Evolutionary conservation across 345 rosid species (phyloP).

Genomic region (Punica granatum): DNA sequence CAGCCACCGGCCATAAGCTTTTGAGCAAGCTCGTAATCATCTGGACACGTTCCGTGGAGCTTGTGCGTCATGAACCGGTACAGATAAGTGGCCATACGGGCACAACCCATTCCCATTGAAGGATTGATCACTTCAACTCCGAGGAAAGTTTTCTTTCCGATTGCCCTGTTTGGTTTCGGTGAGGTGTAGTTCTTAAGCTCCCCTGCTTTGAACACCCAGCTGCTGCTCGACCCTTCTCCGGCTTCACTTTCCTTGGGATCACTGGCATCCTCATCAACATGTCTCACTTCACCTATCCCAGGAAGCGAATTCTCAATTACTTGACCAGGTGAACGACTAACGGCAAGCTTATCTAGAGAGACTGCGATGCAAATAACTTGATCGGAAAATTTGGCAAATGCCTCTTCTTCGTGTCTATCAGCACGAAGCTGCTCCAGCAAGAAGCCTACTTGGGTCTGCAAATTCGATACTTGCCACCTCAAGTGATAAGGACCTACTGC

Average conservation of each 20-base stretch:
- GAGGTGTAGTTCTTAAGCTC: conserved; percentile 31
- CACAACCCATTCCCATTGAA: conserved; percentile 32
- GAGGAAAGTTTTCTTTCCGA: conserved; percentile 38
- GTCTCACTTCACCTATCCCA: conserved; percentile 16
- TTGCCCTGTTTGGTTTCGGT: conserved; percentile 29
- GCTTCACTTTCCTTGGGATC: conserved; percentile 27
- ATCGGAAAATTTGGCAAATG: conserved; percentile 26
- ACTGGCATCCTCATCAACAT: conserved; percentile 21
- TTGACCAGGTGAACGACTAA: conserved; percentile 11
- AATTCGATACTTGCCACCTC: conserved; percentile 23
- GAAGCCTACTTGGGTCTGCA: conserved; percentile 32
- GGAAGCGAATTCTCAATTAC: conserved; percentile 9
- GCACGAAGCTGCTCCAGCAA: conserved; percentile 36
- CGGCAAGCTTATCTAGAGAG: conserved; percentile 37
- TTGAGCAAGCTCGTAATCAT: conserved; percentile 38
- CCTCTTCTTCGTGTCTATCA: conserved; percentile 15
- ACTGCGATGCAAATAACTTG: conserved; percentile 38
- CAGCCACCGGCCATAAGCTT: conserved; percentile 43
- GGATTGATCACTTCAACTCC: conserved; percentile 42
- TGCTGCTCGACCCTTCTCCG: conserved; percentile 14
- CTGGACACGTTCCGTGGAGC: conserved; percentile 31
- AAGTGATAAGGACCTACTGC: conserved; percentile 17
- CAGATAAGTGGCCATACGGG: conserved; percentile 18
- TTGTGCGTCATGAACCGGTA: conserved; percentile 43
- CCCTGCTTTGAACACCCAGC: conserved; percentile 29